Evolutionary conservation across 352 stramenopile genomes (phyloP), one percentile per base, ranked within the genome.

Genomic region (Phytophthora europaea): DNA sequence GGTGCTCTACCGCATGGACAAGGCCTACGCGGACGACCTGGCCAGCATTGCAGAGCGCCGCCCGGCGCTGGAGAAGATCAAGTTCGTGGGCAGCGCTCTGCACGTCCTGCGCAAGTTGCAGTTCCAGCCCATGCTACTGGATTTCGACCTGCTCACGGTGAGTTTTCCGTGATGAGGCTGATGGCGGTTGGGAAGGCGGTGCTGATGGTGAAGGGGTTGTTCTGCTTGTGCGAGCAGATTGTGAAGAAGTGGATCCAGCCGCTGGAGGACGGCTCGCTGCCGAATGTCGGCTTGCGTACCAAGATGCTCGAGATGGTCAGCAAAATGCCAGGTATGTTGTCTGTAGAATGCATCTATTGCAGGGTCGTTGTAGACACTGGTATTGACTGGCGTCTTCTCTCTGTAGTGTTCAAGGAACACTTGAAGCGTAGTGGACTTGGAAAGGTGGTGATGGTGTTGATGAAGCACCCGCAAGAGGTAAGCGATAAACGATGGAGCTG

Each of bases 171-270:
- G 22, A 10, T 54, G 43, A n/a, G 9, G n/a, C 13, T 52, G 18
- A 5, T 52, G 45, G 18, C 6, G 3, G n/a, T 12, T 13, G 45
- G 15, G 45, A 26, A n/a, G 0, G n/a, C 10, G 23, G 13, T 10
- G 13, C 12, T 56, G 12, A n/a, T 20, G 10, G 23, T 54, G 48
- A 5, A 56, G 31, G 61, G 28, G 28, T 51, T 2, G 12, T n/a
- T 55, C 22, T 71, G 22, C 34, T 45, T 45, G 38, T 45, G 38
- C 12, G 43, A 55, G 20, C 47, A 96, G 89, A 91, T 97, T 68
- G 87, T 97, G 57, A 97, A 95, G 74, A 95, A 96, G 66, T 97
- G 90, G 90, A 97, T 97, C 43, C 89, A 96, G 63, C 90, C 90
- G 26, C 53, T 95, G 43, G 90, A 96, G 1, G 81, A 95, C 51